Evolutionary conservation across 805 yeast genomes (phyloP), one percentile per base, ranked within the genome.

Genomic region (Hanseniaspora clermontiae): DNA sequence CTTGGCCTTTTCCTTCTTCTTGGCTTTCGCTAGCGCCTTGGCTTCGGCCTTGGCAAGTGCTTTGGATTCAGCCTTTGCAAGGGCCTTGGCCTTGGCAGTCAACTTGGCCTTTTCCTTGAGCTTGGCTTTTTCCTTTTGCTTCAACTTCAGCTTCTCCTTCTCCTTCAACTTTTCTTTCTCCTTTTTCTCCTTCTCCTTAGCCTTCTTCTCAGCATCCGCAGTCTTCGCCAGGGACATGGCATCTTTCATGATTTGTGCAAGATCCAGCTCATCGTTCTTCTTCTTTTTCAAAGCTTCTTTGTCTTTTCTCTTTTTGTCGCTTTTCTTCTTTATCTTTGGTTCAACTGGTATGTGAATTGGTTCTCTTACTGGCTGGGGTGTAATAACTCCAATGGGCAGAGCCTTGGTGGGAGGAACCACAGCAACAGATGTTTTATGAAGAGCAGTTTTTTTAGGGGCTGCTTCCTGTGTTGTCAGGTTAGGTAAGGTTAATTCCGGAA

Each of bases 141-240:
- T 63, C 61, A 63, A 63, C 46, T 61, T 65, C 49, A 61, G 62
- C 31, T 63, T 61, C 14, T 61, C 59, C 37, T 65, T 62, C 52
- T 61, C 59, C 39, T 62, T 49, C 6, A 57, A 27, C 5, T 58
- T 43, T 38, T 63, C 42, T 3, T 59, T n/a, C 34, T 59, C 63
- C 5, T 64, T 55, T 7, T 62, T 64, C 47, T 59, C 60, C 37
- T 36, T 43, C n/a, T 40, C 38, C 29, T 34, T 42, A 34, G 37
- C 39, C 24, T 19, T 29, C 34, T 51, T 32, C 9, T 62, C 46
- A 48, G 51, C 51, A 27, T 60, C 61, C 59, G 82, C 79, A 59
- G 79, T 83, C 74, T 81, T 79, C 0, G 90, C 93, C 83, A 85
- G 75, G 49, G 79, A 78, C 70, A 84, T 76, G 1, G 91, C 93